Percentiles rank a stretch among this genome's conserved stretches.
phyloP scores from a whole-genome alignment of 495 filamentous ascomycete genomes.

The Penicillium flavigenum region DNA sequence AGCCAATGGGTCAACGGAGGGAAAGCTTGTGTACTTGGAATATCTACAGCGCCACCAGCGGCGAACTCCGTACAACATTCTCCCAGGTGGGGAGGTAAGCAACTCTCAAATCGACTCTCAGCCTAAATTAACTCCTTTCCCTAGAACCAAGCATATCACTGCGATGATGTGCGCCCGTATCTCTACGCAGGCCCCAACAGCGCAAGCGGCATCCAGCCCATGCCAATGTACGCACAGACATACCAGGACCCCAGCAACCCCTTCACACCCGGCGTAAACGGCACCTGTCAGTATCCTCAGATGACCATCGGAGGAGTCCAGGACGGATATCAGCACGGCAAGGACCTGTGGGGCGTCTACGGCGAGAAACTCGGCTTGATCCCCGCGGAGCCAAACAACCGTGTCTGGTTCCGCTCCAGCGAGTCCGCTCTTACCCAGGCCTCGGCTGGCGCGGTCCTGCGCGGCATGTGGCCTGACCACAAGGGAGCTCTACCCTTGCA shows the following conservation, averaged over 20 bases:
- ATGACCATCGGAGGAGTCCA: conserved; percentile 45
- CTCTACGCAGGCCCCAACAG: conserved; percentile 35
- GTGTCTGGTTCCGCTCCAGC: conserved; percentile 45
- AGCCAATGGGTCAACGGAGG: conserved; percentile 29
- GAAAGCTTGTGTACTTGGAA: conserved; percentile 39
- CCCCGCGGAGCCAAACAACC: conserved; percentile 27
- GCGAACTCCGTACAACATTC: conserved; percentile 44
- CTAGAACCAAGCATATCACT: conserved; percentile 44
- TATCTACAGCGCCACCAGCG: conserved; percentile 47
- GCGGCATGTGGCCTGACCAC: conserved; percentile 40
- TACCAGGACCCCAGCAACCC: conserved; percentile 43
- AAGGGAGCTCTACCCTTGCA: conserved; percentile 39
- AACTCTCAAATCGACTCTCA: neutral
- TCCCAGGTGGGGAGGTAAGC: conserved; percentile 42
- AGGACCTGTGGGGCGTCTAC: conserved; percentile 41
- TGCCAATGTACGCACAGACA: conserved; percentile 42
- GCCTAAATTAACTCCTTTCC: conserved; percentile 3
- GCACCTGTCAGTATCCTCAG: conserved; percentile 46
- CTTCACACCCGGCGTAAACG: conserved; percentile 37
- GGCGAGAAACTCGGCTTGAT: conserved; percentile 37
- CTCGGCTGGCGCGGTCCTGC: conserved; percentile 41
- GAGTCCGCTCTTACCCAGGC: conserved; percentile 39
- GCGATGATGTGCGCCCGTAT: conserved; percentile 41
- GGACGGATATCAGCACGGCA: conserved; percentile 45
- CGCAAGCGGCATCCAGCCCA: conserved; percentile 24